phyloP scores from a whole-genome alignment of 2,329 filamentous ascomycete genomes.

The Geosmithia putterillii region DNA sequence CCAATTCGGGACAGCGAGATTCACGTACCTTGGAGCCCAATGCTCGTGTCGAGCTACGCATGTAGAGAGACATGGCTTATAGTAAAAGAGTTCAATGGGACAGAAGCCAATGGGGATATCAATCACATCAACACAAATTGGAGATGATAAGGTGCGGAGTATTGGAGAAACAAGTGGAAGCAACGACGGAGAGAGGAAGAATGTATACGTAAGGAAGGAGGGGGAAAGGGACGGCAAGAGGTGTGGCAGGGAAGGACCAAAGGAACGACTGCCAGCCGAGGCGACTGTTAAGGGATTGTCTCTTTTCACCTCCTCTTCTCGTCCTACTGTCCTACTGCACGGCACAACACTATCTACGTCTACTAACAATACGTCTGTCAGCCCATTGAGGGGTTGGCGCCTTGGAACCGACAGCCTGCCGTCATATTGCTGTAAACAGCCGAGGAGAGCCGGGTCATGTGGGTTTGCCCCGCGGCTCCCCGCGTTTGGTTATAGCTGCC shows the following conservation, averaged over 20 bases:
- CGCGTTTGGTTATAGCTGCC: background rate
- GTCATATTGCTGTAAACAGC: slow-evolving; percentile 9
- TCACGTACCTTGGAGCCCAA: slow-evolving; percentile 49
- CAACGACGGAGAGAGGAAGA: background rate
- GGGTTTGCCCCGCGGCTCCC: background rate
- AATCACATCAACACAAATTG: background rate
- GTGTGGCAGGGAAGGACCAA: background rate
- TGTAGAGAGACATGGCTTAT: slow-evolving; percentile 48
- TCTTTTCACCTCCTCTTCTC: background rate
- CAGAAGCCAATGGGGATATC: background rate
- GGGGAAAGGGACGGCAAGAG: background rate
- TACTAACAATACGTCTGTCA: too few species aligned
- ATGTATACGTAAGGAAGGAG: background rate
- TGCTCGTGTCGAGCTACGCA: slow-evolving; percentile 49
- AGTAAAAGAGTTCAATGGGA: background rate
- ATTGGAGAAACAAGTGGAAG: background rate
- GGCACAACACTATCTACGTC: background rate
- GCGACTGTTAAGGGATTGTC: background rate
- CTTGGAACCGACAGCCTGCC: background rate
- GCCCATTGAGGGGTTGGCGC: background rate
- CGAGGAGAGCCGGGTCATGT: slow-evolving; percentile 17
- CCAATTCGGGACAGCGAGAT: background rate
- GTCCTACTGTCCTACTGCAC: too few species aligned
- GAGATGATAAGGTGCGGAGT: background rate
- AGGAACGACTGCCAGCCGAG: background rate